Evolutionary conservation across 2,329 filamentous ascomycete species (phyloP).

Genomic region (Trematosphaeria pertusa): DNA sequence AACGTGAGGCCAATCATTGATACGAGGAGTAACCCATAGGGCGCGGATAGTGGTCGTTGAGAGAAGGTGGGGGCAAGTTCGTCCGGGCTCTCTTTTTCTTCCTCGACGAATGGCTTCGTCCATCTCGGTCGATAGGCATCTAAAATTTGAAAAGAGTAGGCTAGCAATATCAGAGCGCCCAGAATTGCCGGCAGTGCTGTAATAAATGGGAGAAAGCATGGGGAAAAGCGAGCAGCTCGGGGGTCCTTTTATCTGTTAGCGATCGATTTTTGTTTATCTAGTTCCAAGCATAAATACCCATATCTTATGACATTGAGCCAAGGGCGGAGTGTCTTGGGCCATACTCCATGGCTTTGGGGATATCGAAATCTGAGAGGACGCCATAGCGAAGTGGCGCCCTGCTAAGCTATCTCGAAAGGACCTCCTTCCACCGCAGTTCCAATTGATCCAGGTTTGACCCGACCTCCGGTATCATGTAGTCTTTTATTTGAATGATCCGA

Average conservation of each 20-base stretch:
- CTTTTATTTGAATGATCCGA: slow-evolving; percentile 1
- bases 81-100: slow-evolving; percentile 36
- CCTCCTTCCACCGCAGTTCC: slow-evolving; percentile 30
- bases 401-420: slow-evolving; percentile 20
- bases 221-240: slow-evolving; percentile 46
- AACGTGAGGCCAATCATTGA: slow-evolving; percentile 33
- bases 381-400: slow-evolving; percentile 26
- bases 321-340: slow-evolving; percentile 20
- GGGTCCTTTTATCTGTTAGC: slow-evolving; percentile 37
- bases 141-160: slow-evolving; percentile 41
- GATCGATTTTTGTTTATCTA: not conserved
- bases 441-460: slow-evolving; percentile 19
- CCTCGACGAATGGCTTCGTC: slow-evolving; percentile 58
- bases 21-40: slow-evolving; percentile 33
- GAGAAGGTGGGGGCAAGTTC: slow-evolving; percentile 37
- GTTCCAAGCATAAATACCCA: slow-evolving; percentile 27
- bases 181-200: slow-evolving; percentile 47
- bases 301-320: slow-evolving; percentile 33
- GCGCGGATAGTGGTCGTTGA: slow-evolving; percentile 34
- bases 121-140: slow-evolving; percentile 55
- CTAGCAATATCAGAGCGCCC: slow-evolving; percentile 46
- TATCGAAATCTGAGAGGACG: slow-evolving; percentile 33
- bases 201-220: slow-evolving; percentile 51
- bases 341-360: slow-evolving; percentile 8
- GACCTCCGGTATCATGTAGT: slow-evolving; percentile 23